Evolutionary conservation across 495 filamentous ascomycete genomes (phyloP).

Genomic region (Hamigera avellanea): DNA sequence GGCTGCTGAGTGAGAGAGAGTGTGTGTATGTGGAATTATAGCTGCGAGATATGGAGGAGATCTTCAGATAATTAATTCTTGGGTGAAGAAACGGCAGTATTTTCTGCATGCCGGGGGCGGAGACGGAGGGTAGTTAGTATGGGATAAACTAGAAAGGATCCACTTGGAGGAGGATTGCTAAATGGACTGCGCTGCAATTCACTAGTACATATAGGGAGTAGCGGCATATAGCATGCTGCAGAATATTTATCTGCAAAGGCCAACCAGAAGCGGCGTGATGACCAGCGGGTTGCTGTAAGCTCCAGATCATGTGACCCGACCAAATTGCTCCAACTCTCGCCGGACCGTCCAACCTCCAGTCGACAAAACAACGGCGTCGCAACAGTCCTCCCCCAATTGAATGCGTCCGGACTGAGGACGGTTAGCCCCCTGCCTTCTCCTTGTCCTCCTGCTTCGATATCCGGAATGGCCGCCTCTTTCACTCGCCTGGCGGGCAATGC

Average conservation of each 20-base stretch:
- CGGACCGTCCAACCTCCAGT: constrained; percentile 20
- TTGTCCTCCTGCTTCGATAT: constrained; percentile 13
- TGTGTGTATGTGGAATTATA: not conserved
- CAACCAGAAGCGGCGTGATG: constrained; percentile 33
- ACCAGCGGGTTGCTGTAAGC: constrained; percentile 13
- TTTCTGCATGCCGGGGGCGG: constrained; percentile 23
- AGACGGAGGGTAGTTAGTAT: constrained; percentile 8
- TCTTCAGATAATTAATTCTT: constrained; percentile 20
- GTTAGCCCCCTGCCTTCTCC: constrained; percentile 15
- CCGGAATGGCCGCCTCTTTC: constrained; percentile 55
- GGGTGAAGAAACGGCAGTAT: constrained; percentile 28
- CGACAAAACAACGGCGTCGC: constrained; percentile 12
- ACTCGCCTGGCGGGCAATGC: constrained; percentile 50
- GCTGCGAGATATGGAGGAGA: constrained; percentile 5
- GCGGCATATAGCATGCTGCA: constrained; percentile 1
- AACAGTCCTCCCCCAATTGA: constrained; percentile 20
- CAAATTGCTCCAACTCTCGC: constrained; percentile 23
- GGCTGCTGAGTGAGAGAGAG: constrained; percentile 6
- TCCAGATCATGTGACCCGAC: constrained; percentile 26
- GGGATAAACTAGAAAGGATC: not conserved
- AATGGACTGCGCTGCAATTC: too few relatives aligned
- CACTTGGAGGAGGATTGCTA: not conserved
- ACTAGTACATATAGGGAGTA: constrained; percentile 1
- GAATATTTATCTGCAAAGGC: constrained; percentile 22
- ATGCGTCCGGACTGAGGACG: constrained; percentile 34